A percentile compares a stretch with the other conserved stretches of the same genome.
Conservation (phyloP, 1,284 basidiomycete genomes). For the Golubevia pallescens region DNA sequence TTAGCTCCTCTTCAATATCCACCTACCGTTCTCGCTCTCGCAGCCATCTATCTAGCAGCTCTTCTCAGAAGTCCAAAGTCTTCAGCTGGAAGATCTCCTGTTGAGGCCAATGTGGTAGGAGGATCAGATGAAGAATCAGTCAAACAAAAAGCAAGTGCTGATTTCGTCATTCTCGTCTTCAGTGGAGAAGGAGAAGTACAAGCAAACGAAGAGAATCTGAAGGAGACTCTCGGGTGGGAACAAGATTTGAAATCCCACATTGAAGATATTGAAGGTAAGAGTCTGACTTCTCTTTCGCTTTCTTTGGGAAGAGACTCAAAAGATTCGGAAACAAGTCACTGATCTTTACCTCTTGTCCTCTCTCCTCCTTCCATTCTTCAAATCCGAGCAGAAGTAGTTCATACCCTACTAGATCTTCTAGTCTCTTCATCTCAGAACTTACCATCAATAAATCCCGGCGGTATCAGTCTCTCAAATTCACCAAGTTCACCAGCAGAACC, state of each 20-base stretch:
- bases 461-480: slow-evolving; percentile 17
- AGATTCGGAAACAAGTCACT: not conserved
- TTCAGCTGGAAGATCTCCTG: slow-evolving; percentile 8
- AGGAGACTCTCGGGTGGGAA: slow-evolving; percentile 13
- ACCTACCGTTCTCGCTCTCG: slow-evolving; percentile 45
- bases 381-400: slow-evolving; percentile 16
- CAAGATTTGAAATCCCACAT: slow-evolving; percentile 7
- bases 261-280: slow-evolving; percentile 30
- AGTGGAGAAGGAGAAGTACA: not conserved
- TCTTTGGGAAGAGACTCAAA: not conserved
- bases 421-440: slow-evolving; percentile 4
- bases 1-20: slow-evolving; percentile 46
- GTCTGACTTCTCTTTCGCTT: too few relatives aligned
- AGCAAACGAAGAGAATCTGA: not conserved
- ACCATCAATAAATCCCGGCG: not conserved
- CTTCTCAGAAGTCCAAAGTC: slow-evolving; percentile 22
- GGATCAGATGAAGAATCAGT: not conserved
- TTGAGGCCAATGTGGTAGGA: not conserved
- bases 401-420: slow-evolving; percentile 37
- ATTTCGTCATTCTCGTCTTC: not conserved
- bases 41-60: slow-evolving; percentile 37
- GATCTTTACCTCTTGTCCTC: not conserved
- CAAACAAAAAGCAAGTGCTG: not conserved
- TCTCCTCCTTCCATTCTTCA: not conserved
- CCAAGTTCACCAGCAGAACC: slow-evolving; percentile 31